phyloP scores from a whole-genome alignment of 495 filamentous ascomycete species.

The Aspergillus steynii region DNA sequence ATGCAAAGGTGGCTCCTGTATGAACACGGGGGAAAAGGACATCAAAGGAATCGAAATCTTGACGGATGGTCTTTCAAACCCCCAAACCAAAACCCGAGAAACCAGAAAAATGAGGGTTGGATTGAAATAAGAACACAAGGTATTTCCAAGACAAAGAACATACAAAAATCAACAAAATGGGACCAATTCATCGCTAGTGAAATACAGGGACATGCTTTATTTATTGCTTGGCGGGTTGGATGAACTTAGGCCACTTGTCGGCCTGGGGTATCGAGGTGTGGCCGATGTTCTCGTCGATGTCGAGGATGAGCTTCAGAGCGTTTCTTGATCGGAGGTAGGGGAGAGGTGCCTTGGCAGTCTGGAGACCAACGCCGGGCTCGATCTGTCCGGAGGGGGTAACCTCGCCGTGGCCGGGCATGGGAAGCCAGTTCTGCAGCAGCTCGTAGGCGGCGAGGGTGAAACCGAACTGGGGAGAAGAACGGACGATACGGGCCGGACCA shows the following conservation, averaged over 20 bases:
- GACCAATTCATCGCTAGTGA: slow-evolving; percentile 35
- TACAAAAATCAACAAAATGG: slow-evolving; percentile 18
- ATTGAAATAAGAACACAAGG: slow-evolving; percentile 10
- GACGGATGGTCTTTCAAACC: slow-evolving; percentile 7
- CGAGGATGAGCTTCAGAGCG: slow-evolving; percentile 94
- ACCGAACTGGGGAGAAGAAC: slow-evolving; percentile 95
- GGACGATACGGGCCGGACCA: slow-evolving; percentile 88
- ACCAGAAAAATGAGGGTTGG: slow-evolving; percentile 2
- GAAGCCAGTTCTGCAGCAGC: slow-evolving; percentile 78
- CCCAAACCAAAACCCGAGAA: slow-evolving; percentile 14
- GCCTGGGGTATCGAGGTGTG: slow-evolving; percentile 57
- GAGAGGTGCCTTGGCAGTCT: slow-evolving; percentile 63
- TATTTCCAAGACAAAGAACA: slow-evolving; percentile 24
- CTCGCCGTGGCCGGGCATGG: slow-evolving; percentile 70
- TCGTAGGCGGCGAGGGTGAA: slow-evolving; percentile 97
- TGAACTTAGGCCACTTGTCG: slow-evolving; percentile 45
- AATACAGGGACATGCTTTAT: slow-evolving; percentile 23
- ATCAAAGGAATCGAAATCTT: background rate
- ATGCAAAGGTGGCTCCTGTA: slow-evolving; percentile 21
- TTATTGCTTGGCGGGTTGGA: slow-evolving; percentile 37
- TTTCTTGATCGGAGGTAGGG: slow-evolving; percentile 86
- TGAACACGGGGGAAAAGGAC: slow-evolving; percentile 17
- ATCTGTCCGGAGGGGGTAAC: slow-evolving; percentile 42
- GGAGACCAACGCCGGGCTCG: slow-evolving; percentile 57
- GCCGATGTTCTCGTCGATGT: slow-evolving; percentile 90